Percentiles rank a stretch among this genome's conserved stretches.
Conservation (phyloP, 306 rosid genomes). For the Casuarina equisetifolia region DNA sequence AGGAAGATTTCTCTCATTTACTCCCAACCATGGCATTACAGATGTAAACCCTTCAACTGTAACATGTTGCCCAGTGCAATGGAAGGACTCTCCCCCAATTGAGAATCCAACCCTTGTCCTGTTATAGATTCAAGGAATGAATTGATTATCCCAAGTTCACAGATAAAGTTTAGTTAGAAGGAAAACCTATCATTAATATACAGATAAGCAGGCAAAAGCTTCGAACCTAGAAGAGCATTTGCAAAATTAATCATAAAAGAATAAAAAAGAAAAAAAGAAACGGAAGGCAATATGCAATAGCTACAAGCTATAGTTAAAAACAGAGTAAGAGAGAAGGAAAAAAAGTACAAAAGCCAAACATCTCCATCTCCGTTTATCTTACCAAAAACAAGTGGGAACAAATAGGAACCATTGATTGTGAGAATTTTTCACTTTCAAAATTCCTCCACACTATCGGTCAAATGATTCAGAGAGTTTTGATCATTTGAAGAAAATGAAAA, state of each 20-base stretch:
- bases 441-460: too few species aligned
- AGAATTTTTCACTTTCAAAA: too few species aligned
- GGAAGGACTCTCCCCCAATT: conserved; percentile 79
- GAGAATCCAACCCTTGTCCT: conserved; percentile 82
- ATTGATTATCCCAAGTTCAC: conserved; percentile 12
- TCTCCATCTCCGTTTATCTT: too few species aligned
- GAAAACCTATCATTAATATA: not conserved
- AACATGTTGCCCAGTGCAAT: conserved; percentile 77
- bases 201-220: not conserved
- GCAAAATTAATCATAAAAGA: not conserved
- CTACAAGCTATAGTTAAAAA: too few species aligned
- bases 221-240: not conserved
- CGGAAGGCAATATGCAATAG: not conserved
- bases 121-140: conserved; percentile 29
- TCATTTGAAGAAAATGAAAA: too few species aligned
- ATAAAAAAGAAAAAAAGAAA: not conserved
- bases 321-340: too few species aligned
- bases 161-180: not conserved
- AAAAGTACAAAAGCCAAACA: too few species aligned
- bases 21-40: conserved; percentile 92
- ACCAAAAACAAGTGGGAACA: too few species aligned
- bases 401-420: too few species aligned
- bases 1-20: conserved; percentile 83
- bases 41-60: conserved; percentile 71
- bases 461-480: too few species aligned